Percentiles rank a stretch among this genome's conserved stretches.
Evolutionary conservation across 306 rosid species (phyloP).

Genomic region (Lathyrus tuberosus): DNA sequence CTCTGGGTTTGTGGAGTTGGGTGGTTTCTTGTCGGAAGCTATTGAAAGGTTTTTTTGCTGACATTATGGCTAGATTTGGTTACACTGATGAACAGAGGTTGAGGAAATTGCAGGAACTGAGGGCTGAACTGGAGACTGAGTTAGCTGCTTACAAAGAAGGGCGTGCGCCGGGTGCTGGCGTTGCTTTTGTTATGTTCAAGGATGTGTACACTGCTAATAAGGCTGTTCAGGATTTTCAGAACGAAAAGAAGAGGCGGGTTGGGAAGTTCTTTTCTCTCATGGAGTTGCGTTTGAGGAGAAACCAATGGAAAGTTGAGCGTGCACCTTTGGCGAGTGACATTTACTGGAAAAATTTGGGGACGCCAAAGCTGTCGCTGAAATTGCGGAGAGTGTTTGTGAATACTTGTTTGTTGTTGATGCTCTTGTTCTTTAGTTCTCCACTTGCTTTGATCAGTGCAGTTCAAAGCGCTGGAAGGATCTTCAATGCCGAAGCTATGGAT

Average conservation of each 20-base stretch:
- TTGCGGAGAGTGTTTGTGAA: constrained; percentile 78
- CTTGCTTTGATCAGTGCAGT: constrained; percentile 87
- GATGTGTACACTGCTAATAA: constrained; percentile 88
- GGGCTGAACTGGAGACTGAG: constrained; percentile 88
- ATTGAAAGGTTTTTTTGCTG: constrained; percentile 47
- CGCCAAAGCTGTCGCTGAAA: constrained; percentile 63
- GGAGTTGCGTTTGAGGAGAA: constrained; percentile 81
- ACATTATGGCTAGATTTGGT: constrained; percentile 59
- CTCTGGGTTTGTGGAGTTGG: constrained; percentile 44
- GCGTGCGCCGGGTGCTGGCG: constrained; percentile 83
- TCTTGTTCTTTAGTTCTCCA: constrained; percentile 92
- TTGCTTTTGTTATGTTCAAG: constrained; percentile 89
- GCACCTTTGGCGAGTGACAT: constrained; percentile 94
- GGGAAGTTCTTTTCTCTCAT: constrained; percentile 83
- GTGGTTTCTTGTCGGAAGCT: constrained; percentile 45
- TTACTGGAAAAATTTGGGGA: constrained; percentile 95
- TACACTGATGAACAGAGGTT: constrained; percentile 75
- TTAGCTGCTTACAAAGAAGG: constrained; percentile 85
- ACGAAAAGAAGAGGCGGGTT: constrained; percentile 76
- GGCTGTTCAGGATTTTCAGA: constrained; percentile 92
- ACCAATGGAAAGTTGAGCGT: constrained; percentile 97
- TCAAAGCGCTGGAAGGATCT: constrained; percentile 81
- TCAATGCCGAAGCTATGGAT: constrained; percentile 95
- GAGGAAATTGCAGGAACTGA: constrained; percentile 69
- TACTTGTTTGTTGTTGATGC: constrained; percentile 76